Evolutionary conservation across 2,329 filamentous ascomycete species (phyloP).

Genomic region (Xylariales sp.): DNA sequence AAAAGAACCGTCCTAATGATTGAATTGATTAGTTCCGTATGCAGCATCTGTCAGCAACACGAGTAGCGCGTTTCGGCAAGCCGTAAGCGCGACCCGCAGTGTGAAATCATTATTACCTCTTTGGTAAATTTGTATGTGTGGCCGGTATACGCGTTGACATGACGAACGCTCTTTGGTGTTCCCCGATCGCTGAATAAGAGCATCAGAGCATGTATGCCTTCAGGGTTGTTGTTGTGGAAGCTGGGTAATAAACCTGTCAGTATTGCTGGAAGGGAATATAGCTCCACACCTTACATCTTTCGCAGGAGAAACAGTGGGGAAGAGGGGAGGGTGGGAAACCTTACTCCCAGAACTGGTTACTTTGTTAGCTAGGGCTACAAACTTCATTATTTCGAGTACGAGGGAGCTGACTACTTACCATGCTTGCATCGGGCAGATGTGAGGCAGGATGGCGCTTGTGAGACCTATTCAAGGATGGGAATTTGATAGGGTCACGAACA

Average conservation of each 20-base stretch:
- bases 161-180: conserved; percentile 59
- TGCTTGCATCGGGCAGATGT: conserved; percentile 10
- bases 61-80: too few species aligned
- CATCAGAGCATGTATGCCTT: conserved; percentile 61
- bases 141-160: conserved; percentile 65
- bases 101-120: conserved; percentile 27
- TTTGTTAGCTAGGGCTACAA: too few species aligned
- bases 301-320: too few species aligned
- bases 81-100: too few species aligned
- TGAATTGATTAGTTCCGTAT: not conserved
- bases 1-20: conserved; percentile 49
- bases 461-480: conserved; percentile 67
- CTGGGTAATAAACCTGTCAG: too few species aligned
- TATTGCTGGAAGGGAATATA: too few species aligned
- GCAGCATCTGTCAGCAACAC: too few species aligned
- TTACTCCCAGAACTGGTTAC: too few species aligned
- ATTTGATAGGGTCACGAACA: conserved; percentile 68
- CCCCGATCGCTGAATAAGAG: conserved; percentile 62
- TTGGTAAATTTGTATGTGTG: conserved; percentile 66
- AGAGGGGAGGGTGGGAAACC: too few species aligned
- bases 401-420: too few species aligned
- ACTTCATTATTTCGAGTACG: too few species aligned
- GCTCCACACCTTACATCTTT: too few species aligned
- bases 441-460: conserved; percentile 17
- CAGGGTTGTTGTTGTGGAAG: conserved; percentile 56